phyloP scores from a whole-genome alignment of 805 yeast genomes.

The Starmerella bacillaris region DNA sequence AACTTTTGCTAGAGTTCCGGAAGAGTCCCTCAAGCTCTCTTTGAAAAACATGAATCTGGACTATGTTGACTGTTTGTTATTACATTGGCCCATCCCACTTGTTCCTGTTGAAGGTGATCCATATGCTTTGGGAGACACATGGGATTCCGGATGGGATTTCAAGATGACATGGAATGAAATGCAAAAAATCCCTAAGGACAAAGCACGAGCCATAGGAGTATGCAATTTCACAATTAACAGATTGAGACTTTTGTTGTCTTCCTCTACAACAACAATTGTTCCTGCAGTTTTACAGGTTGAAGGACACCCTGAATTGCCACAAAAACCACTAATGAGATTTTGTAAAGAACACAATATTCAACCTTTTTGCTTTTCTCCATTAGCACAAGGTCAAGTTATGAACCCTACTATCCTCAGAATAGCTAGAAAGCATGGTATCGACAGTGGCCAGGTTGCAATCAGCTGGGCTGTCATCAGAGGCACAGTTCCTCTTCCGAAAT shows the following conservation, averaged over 20 bases:
- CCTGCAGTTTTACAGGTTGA: slow-evolving; percentile 65
- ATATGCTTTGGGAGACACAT: slow-evolving; percentile 16
- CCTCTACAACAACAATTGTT: slow-evolving; percentile 27
- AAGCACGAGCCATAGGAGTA: slow-evolving; percentile 51
- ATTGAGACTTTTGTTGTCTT: slow-evolving; percentile 30
- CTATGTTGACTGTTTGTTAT: slow-evolving; percentile 58
- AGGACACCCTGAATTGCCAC: slow-evolving; percentile 55
- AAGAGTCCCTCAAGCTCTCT: slow-evolving; percentile 37
- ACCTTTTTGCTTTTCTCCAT: slow-evolving; percentile 59
- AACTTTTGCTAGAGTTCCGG: slow-evolving; percentile 27
- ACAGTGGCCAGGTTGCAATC: slow-evolving; percentile 38
- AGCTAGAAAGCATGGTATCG: slow-evolving; percentile 38
- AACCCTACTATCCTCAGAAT: slow-evolving; percentile 33
- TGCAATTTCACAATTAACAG: slow-evolving; percentile 44
- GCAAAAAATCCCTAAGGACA: slow-evolving; percentile 38
- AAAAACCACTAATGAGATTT: slow-evolving; percentile 37
- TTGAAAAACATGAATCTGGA: slow-evolving; percentile 47
- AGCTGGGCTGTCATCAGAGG: slow-evolving; percentile 51
- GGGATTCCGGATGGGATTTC: slow-evolving; percentile 21
- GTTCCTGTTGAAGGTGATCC: slow-evolving; percentile 12
- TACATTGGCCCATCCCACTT: slow-evolving; percentile 59
- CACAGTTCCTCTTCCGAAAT: slow-evolving; percentile 47
- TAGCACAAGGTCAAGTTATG: slow-evolving; percentile 42
- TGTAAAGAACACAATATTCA: slow-evolving; percentile 35
- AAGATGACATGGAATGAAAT: slow-evolving; percentile 44